Evolutionary conservation across 768 basidiomycete genomes (phyloP).

Genomic region (Lactarius akahatsu): DNA sequence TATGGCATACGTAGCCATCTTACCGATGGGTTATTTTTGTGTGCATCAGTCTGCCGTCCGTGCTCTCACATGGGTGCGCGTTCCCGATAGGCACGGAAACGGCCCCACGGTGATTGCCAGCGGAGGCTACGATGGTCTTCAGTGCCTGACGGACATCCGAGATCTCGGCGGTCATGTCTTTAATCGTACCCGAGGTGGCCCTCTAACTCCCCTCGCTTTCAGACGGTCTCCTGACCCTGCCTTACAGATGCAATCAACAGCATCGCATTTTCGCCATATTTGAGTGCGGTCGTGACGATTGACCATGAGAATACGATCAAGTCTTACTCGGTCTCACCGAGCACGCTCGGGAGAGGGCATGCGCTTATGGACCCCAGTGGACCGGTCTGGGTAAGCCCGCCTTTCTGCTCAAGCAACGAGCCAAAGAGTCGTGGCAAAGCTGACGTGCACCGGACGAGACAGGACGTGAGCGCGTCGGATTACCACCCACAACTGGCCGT

Average conservation of each 20-base stretch:
- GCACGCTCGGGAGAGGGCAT: constrained; percentile 72
- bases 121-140: constrained; percentile 78
- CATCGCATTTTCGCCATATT: constrained; percentile 64
- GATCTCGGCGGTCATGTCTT: constrained; percentile 65
- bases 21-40: constrained; percentile 71
- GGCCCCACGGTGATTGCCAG: constrained; percentile 75
- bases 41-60: constrained; percentile 82
- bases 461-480: constrained; percentile 77
- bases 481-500: constrained; percentile 85
- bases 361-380: constrained; percentile 71
- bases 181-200: constrained; percentile 72
- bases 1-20: constrained; percentile 36
- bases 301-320: constrained; percentile 85
- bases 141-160: constrained; percentile 73
- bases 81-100: constrained; percentile 52
- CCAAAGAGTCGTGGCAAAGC: neutral
- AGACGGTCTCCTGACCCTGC: constrained; percentile 6
- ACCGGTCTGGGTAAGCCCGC: constrained; percentile 73
- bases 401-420: neutral
- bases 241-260: constrained; percentile 66
- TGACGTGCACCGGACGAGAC: constrained; percentile 1
- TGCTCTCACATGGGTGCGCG: constrained; percentile 69
- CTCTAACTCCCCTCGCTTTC: constrained; percentile 6
- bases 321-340: constrained; percentile 66
- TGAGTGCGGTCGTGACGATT: constrained; percentile 69